Evolutionary conservation across 1,139 yeast species (phyloP), one percentile per base, ranked within the genome.

Genomic region (Chernovozyma aurita): DNA sequence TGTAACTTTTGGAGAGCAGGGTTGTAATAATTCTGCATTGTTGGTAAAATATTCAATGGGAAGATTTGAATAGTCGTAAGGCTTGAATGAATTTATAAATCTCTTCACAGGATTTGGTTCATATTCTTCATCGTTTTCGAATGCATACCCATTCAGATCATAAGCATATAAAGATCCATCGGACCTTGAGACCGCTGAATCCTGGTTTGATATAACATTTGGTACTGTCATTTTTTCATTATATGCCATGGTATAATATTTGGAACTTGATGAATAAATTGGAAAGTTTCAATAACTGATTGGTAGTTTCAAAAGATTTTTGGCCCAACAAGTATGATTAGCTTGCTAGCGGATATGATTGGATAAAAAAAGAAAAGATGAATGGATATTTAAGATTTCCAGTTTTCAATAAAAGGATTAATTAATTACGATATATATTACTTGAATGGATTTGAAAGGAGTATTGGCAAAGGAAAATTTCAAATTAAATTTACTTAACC

Each of bases 31-130:
- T n/a, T 24, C 30, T 13, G 13, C 12, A 24, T 37, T 30, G n/a
- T 18, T 21, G 32, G 37, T 34, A 30, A 34, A 37, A 27, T 18
- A 37, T 21, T 38, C 41, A 1, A 39, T 35, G 11, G 56, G 49
- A 31, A 46, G 45, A 26, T 48, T 50, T 24, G 57, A 51, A 33
- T 54, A 54, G 35, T 54, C 59, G 35, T 47, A 54, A 11, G 63
- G 63, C 35, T 50, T 57, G 46, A 59, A 59, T n/a, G 55, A 47
- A 38, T 59, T 52, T 20, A 52, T 30, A 35, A 59, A 52, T 15
- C 63, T 46, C 27, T 43, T 40, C 25, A 53, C 41, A 11, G 48
- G 47, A 38, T 52, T 53, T n/a, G 47, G 44, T 32, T 52, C 37
- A 8, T 18, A n/a, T 3, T 20, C 18, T 7, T 35, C 38, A n/a